These are phyloP conservation scores for Ensete ventricosum DNA, from an alignment of 176 grass and related monocot genomes.

Conservation along the genomic window DNA sequence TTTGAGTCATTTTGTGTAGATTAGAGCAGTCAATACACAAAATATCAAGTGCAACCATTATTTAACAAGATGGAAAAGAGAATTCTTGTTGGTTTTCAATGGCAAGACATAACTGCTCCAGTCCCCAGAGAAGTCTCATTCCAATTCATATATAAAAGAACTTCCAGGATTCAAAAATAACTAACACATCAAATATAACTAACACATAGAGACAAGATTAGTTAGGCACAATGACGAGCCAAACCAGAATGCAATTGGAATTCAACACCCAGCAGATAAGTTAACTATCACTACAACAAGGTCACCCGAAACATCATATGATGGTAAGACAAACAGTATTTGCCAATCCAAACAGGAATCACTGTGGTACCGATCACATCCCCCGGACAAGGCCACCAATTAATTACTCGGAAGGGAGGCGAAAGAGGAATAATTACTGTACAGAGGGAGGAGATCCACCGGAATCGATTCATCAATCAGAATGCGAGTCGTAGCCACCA, in stretches of 20 bases:
- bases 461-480: conserved; percentile 24
- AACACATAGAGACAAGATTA: not conserved
- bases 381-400: not conserved
- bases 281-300: not conserved
- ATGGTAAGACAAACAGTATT: not conserved
- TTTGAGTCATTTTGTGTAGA: too few relatives aligned
- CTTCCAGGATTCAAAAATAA: not conserved
- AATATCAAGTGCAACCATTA: too few relatives aligned
- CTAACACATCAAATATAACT: not conserved
- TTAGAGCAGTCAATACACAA: too few relatives aligned
- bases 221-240: not conserved
- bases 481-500: conserved; percentile 30
- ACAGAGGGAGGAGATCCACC: not conserved
- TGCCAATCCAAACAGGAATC: not conserved
- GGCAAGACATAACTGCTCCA: not conserved
- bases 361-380: too few relatives aligned
- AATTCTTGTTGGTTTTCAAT: too few relatives aligned
- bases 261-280: not conserved
- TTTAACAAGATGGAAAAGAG: too few relatives aligned
- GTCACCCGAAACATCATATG: not conserved
- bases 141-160: not conserved
- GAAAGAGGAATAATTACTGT: not conserved
- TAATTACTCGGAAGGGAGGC: not conserved
- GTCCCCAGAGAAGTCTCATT: not conserved
- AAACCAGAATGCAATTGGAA: not conserved